Evolutionary conservation across 306 rosid species (phyloP).

Genomic region (Malus orientalis): DNA sequence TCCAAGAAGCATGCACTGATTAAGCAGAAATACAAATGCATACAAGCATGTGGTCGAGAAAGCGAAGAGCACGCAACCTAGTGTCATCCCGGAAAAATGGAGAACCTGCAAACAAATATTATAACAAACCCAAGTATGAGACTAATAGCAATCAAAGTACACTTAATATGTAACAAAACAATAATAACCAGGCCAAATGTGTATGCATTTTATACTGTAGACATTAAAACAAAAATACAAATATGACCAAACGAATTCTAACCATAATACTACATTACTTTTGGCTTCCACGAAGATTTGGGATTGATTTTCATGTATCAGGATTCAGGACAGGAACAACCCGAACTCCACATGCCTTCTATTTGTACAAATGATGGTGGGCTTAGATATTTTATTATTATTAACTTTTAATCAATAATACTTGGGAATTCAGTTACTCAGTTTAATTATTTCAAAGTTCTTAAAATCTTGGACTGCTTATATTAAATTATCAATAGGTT

Average conservation of each 20-base stretch:
- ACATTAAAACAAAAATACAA: background rate
- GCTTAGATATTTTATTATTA: background rate
- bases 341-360: background rate
- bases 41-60: conserved; percentile 99
- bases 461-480: background rate
- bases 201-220: background rate
- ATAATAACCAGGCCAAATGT: background rate
- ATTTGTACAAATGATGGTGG: background rate
- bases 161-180: background rate
- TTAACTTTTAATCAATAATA: background rate
- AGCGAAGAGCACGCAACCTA: conserved; percentile 98
- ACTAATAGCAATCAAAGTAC: background rate
- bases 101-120: conserved; percentile 55
- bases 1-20: conserved; percentile 16
- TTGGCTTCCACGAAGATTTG: background rate
- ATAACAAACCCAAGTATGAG: background rate
- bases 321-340: background rate
- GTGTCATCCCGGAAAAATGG: conserved; percentile 87
- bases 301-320: background rate
- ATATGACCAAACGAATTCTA: background rate
- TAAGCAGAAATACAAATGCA: conserved; percentile 32
- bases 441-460: background rate
- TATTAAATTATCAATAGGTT: background rate
- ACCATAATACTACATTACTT: background rate
- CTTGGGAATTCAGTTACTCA: background rate